Conservation (phyloP, 2,329 filamentous ascomycete species). For the Stemphylium lycopersici region DNA sequence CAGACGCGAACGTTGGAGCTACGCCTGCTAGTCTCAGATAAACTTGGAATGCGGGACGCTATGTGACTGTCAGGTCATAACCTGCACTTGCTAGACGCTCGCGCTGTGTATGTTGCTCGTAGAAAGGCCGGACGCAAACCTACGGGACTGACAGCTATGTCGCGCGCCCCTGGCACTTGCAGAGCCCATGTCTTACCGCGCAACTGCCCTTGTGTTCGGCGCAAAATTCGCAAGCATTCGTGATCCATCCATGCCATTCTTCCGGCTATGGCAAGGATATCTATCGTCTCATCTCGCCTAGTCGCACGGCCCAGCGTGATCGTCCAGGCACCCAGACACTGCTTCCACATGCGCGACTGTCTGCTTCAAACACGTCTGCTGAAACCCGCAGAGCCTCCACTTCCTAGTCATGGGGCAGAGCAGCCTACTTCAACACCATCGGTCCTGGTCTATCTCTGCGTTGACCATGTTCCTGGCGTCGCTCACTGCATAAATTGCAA, state of each 20-base stretch:
- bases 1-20: constrained; percentile 19
- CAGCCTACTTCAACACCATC: neutral
- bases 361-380: constrained; percentile 6
- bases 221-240: neutral
- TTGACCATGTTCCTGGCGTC: neutral
- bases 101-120: neutral
- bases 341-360: neutral
- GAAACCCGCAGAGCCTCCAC: constrained; percentile 13
- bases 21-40: constrained; percentile 13
- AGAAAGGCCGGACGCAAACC: neutral
- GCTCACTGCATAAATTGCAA: neutral
- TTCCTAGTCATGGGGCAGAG: constrained; percentile 9
- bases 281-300: constrained; percentile 16
- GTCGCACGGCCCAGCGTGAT: constrained; percentile 4
- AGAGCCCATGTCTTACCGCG: neutral
- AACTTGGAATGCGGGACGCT: constrained; percentile 16
- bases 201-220: constrained; percentile 1
- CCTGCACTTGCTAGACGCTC: neutral
- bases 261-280: constrained; percentile 6
- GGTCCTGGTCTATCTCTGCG: neutral
- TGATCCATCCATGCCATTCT: constrained; percentile 1
- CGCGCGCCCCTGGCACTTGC: constrained; percentile 1
- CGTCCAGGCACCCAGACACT: constrained; percentile 1
- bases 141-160: no score
- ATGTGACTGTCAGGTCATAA: constrained; percentile 5